phyloP scores from a whole-genome alignment of 257 asterid species.

The Scutellaria galericulata region DNA sequence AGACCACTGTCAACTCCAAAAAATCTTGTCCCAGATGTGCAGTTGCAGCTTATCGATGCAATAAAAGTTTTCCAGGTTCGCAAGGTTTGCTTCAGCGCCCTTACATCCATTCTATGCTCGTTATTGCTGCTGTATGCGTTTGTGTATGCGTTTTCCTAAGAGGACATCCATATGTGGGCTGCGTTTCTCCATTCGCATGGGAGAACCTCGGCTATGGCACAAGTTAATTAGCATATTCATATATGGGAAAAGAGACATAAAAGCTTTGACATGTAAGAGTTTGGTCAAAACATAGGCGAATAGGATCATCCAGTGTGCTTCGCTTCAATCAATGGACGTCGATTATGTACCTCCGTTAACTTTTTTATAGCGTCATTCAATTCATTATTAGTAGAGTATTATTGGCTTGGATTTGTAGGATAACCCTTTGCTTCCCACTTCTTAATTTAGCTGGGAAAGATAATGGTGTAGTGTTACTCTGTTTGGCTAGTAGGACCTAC shows the following conservation, averaged over 20 bases:
- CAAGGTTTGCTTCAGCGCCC: constrained; percentile 73
- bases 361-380: constrained; percentile 31
- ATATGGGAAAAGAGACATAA: background rate
- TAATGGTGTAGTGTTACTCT: background rate
- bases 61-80: constrained; percentile 44
- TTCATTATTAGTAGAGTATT: constrained; percentile 25
- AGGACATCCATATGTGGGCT: constrained; percentile 68
- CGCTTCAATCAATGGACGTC: background rate
- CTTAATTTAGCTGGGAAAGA: background rate
- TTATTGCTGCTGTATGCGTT: constrained; percentile 83
- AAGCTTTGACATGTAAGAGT: too few relatives aligned
- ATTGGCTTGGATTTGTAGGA: constrained; percentile 22
- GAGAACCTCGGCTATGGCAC: constrained; percentile 71
- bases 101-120: constrained; percentile 79
- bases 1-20: constrained; percentile 5
- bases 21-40: constrained; percentile 73
- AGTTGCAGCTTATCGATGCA: constrained; percentile 43
- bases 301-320: background rate
- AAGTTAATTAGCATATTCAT: constrained; percentile 31
- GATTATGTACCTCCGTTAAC: background rate
- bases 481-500: background rate
- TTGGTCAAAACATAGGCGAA: too few relatives aligned
- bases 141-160: constrained; percentile 80
- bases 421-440: constrained; percentile 2
- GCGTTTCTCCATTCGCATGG: constrained; percentile 69